Evolutionary conservation across 2,329 filamentous ascomycete species (phyloP), one percentile per base, ranked within the genome.

Genomic region (Fusarium stilboides): DNA sequence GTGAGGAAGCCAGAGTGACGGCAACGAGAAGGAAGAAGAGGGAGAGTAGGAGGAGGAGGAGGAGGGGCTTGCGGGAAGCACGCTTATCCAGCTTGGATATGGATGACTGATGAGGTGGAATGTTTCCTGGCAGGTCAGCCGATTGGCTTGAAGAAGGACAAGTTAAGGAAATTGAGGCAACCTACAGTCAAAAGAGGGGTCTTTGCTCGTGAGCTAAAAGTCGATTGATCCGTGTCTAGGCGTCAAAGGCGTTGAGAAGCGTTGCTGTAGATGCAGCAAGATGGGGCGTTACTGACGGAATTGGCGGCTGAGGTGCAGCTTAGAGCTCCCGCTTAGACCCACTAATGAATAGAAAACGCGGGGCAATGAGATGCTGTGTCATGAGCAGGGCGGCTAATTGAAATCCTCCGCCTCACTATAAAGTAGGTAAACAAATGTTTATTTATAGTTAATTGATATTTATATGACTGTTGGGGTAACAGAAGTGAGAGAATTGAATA

Each of bases 1-100:
- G 85, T 79, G 86, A 83, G 76, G 86, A 83, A 84, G 91, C 90
- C 91, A 93, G 88, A 77, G 87, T 91, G 86, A 86, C 82, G 81
- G 83, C 79, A 75, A 88, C 75, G 78, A 92, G 85, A 75, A 91
- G 78, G 72, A 89, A 69, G 73, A 89, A 76, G 74, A 84, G 78
- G 70, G 88, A 79, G 75, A 88, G 69, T 64, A 87, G 76, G 76
- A 75, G 46, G 62, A 77, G 70, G 62, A 77, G 70, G 62, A 76
- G 72, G 73, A 78, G 71, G 66, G 71, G 67, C 65, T 72, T 77
- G 42, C 61, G 70, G 53, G 62, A 54, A 44, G 62, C 65, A 61
- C 70, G 77, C 56, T 70, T 69, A 44, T 72, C 75, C 77, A 77
- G 77, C 67, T 75, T 75, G 63, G 52, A 53, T 64, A 42, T 37